Base-by-base conservation (phyloP, 306 rosid species). In the Cucurbita pepo region DNA sequence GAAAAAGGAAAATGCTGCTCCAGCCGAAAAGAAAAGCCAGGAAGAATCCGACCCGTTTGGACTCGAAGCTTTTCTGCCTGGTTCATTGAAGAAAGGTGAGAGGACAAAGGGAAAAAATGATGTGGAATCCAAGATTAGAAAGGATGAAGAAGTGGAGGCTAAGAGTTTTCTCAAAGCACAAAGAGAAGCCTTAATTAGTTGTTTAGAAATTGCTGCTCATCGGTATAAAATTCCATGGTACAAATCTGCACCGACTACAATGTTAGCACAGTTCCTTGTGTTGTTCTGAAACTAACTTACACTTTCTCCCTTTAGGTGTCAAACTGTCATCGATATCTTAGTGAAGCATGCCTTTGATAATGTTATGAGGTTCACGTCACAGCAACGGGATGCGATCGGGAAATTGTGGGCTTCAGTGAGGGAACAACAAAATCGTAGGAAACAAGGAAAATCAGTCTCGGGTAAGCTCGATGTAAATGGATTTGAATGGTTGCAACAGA, bases 391-490 rank as follows among this genome's bases (percentile, higher is more conserved):
- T 61, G 99, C 99, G 8, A 83, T 91, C 3, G 85, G 38, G 82
- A 91, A 85, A 78, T 83, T 94, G 67, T 89, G 99, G 99, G 92
- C 90, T 58, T 94, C 96, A 6, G 84, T 94, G 53, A 77, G 87
- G 78, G 97, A 94, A 77, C 97, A 94, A 61, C 96, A 83, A 56
- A 75, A 78, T 71, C 87, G 85, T 36, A 66, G 97, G 79, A 91
- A 85, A 84, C 97, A 91, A 75, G 96, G 99, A 79, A 91, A 86
- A 78, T 86, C 99, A 7, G 87, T 87, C n/a, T 85, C 79, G 36
- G 99, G 97, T 69, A 91, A 94, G 75, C 95, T 94, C 43, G 99
- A 94, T 47, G 92, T 89, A 10, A 94, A 91, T 83, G 92, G 52
- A 5, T 94, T 94, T 54, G 99, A 94, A 74, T 85, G 95, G 95